These are phyloP conservation scores for Peronospora belbahrii DNA, from an alignment of 352 stramenopile genomes.

Conservation along the genomic window DNA sequence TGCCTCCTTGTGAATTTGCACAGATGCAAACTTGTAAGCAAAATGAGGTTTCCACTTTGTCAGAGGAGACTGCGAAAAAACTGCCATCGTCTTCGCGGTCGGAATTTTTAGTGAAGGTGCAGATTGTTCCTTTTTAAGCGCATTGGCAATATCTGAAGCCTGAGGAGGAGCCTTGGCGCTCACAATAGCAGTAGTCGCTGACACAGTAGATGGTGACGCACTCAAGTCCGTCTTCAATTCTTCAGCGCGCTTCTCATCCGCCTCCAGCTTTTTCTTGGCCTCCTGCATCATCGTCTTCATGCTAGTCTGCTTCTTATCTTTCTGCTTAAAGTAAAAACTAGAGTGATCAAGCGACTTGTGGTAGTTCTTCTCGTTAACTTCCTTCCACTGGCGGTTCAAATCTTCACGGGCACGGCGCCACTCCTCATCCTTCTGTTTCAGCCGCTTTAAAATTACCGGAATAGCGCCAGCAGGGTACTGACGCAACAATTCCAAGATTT, in stretches of 20 bases:
- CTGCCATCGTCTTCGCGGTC: neutral
- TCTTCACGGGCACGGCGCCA: constrained; percentile 90
- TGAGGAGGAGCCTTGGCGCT: constrained; percentile 31
- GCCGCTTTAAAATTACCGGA: constrained; percentile 95
- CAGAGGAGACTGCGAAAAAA: constrained; percentile 2
- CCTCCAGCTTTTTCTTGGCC: constrained; percentile 78
- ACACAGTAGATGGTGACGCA: constrained; percentile 21
- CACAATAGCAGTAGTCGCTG: constrained; percentile 15
- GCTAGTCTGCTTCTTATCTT: constrained; percentile 96
- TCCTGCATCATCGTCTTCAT: constrained; percentile 91
- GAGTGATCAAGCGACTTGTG: constrained; percentile 98
- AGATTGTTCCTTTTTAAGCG: constrained; percentile 51
- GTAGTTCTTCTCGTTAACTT: constrained; percentile 97
- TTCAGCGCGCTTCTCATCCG: constrained; percentile 39
- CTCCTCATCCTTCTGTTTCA: constrained; percentile 98
- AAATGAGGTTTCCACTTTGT: constrained; percentile 64
- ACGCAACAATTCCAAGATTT: constrained; percentile 91
- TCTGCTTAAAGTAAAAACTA: constrained; percentile 97
- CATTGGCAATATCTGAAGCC: constrained; percentile 50
- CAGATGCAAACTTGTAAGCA: constrained; percentile 57
- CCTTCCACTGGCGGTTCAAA: constrained; percentile 96
- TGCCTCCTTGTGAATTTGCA: constrained; percentile 80
- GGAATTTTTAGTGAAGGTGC: constrained; percentile 3
- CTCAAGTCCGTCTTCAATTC: constrained; percentile 21
- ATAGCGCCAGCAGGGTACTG: constrained; percentile 96